Base-by-base conservation (phyloP, 2,329 filamentous ascomycete genomes). In the Colletotrichum higginsianum region DNA sequence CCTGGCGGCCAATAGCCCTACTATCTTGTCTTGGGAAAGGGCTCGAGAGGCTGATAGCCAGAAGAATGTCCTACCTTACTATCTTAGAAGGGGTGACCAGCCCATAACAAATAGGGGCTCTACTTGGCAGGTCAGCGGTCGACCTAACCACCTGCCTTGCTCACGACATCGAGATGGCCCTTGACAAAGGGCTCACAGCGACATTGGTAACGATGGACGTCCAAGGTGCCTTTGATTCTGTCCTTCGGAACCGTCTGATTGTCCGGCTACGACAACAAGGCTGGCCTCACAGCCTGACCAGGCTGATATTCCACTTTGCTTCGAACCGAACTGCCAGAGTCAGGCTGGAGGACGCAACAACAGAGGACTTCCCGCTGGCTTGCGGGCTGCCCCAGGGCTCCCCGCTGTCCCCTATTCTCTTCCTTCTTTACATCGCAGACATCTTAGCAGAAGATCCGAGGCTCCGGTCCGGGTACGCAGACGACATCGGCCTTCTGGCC, bases 1-100 rank as follows among this genome's bases (percentile, higher is more conserved):
- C 49, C 12, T 74, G 44, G 58, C 61, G 64, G 23, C 71, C 60
- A 21, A 74, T 74, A 49, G 44, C 71, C 15, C 67, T 74, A 23
- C 61, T 74, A 12, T 73, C 56, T 11, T 74, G 55, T 46, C 42
- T 74, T 11, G 47, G 67, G 18, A 71, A 74, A 58, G 67, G 63
- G 3, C 65, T 73, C 16, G 56, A 74, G 47, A 44, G 73, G 23
- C 52, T 73, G 2, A 57, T 73, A 42, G 66, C 52, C 5, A 47
- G 35, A 47, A 65, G 61, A 40, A 56, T 65, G 42, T 44, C 56
- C 23, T 55, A 57, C 18, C 63, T 62, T 18, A 50, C 61, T 1
- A 46, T 71, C 15, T 13, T n/a, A n/a, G 8, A 18, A 16, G 26
- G 63, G 44, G 30, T 67, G 11, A 23, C 67, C 30, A 60, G 57